Conservation (phyloP, 2,329 filamentous ascomycete genomes). For the Coleophoma cylindrospora region DNA sequence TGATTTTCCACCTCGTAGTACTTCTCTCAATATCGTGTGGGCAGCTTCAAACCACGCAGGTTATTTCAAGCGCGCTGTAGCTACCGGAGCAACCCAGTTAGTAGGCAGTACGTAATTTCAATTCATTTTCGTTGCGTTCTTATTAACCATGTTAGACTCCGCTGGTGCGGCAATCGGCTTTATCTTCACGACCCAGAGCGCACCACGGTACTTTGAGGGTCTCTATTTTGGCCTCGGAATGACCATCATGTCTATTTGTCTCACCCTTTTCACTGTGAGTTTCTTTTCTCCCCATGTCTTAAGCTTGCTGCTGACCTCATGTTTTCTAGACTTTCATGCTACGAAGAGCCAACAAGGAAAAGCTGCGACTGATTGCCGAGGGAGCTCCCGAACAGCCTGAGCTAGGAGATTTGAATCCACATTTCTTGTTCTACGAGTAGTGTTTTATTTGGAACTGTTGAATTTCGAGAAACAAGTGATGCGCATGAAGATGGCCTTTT, state of each 20-base stretch:
- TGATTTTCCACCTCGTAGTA: background rate
- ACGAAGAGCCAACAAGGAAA: background rate
- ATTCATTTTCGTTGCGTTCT: background rate
- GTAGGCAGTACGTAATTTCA: background rate
- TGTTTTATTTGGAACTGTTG: too few relatives aligned
- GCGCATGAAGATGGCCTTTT: too few relatives aligned
- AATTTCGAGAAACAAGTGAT: too few relatives aligned
- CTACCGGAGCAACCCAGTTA: background rate
- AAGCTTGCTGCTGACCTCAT: background rate
- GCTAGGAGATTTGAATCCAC: constrained; percentile 1
- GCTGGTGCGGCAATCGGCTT: constrained; percentile 2
- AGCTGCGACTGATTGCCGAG: background rate
- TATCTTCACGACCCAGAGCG: constrained; percentile 1
- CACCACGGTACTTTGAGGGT: constrained; percentile 1
- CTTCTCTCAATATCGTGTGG: constrained; percentile 1
- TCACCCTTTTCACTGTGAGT: background rate
- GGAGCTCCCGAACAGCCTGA: constrained; percentile 1
- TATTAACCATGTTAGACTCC: background rate
- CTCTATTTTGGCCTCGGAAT: constrained; percentile 2
- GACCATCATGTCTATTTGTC: background rate
- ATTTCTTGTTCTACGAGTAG: constrained; percentile 2
- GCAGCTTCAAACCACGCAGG: constrained; percentile 1
- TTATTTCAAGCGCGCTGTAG: constrained; percentile 1
- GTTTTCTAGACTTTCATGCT: background rate
- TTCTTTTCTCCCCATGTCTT: too few relatives aligned